Percentiles rank a stretch among this genome's conserved stretches.
phyloP scores from a whole-genome alignment of 208 protist genomes.

The Leishmania arabica region DNA sequence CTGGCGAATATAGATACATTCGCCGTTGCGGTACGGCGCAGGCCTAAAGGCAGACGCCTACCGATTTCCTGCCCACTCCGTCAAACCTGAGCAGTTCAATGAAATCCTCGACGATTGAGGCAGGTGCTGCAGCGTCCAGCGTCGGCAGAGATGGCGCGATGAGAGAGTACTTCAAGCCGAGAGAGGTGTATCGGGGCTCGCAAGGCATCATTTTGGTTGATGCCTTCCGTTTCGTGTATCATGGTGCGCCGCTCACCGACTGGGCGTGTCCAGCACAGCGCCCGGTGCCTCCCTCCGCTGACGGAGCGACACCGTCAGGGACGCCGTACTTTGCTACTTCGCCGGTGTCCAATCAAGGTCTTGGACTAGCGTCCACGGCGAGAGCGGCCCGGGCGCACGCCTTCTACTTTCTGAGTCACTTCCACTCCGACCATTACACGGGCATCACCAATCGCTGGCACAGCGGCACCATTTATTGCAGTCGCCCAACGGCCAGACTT shows the following conservation, averaged over 20 bases:
- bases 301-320: neutral
- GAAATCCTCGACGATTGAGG: neutral
- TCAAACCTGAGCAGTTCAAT: neutral
- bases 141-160: neutral
- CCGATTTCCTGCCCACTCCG: neutral
- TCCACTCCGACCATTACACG: slow-evolving; percentile 93
- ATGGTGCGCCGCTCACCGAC: neutral
- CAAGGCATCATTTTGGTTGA: slow-evolving; percentile 71
- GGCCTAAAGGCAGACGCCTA: neutral
- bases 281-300: neutral
- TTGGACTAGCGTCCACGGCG: neutral
- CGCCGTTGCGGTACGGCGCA: neutral
- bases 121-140: neutral
- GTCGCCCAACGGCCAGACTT: slow-evolving; percentile 61
- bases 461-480: slow-evolving; percentile 73
- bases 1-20: neutral
- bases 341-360: neutral
- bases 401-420: slow-evolving; percentile 90
- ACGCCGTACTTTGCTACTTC: neutral
- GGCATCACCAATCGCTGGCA: slow-evolving; percentile 51
- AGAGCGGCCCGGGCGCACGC: slow-evolving; percentile 5
- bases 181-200: slow-evolving; percentile 48
- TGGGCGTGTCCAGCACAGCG: neutral
- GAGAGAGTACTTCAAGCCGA: slow-evolving; percentile 56
- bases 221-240: slow-evolving; percentile 52